A percentile compares a stretch with the other conserved stretches of the same genome.
Conservation (phyloP, 2,329 filamentous ascomycete species). For the Paraconiothyrium sp. region DNA sequence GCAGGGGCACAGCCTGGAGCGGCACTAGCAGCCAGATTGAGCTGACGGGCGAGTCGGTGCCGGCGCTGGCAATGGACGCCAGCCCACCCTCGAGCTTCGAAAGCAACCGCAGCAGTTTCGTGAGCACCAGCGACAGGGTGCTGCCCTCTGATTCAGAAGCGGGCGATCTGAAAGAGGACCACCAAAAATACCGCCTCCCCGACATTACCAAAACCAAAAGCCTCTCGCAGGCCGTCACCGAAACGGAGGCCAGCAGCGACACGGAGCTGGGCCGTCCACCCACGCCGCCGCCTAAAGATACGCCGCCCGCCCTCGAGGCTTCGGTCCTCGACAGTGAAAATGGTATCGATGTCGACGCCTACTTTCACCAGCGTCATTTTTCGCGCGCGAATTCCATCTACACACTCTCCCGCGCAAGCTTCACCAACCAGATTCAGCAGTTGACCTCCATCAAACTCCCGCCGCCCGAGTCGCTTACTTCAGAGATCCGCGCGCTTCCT, state of each 20-base stretch:
- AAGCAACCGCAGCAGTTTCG: conserved; percentile 58
- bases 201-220: conserved; percentile 75
- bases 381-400: conserved; percentile 83
- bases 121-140: conserved; percentile 65
- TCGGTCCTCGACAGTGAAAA: conserved; percentile 47
- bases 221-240: conserved; percentile 47
- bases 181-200: conserved; percentile 77
- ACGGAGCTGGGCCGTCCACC: conserved; percentile 43
- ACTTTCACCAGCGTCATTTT: conserved; percentile 72
- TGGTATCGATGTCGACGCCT: conserved; percentile 64
- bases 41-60: conserved; percentile 49
- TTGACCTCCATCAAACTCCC: conserved; percentile 90
- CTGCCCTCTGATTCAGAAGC: conserved; percentile 62
- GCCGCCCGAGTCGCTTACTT: conserved; percentile 82
- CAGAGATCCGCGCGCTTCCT: conserved; percentile 83
- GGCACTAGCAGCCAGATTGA: conserved; percentile 59
- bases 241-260: conserved; percentile 26
- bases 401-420: conserved; percentile 89
- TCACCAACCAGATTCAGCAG: conserved; percentile 91
- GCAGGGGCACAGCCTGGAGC: conserved; percentile 77
- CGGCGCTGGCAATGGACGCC: conserved; percentile 50
- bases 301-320: conserved; percentile 32
- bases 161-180: conserved; percentile 69
- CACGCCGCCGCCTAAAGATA: conserved; percentile 63
- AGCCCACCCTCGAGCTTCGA: conserved; percentile 48